Evolutionary conservation across 345 rosid species (phyloP), one percentile per base, ranked within the genome.

Genomic region (Turnera subulata): DNA sequence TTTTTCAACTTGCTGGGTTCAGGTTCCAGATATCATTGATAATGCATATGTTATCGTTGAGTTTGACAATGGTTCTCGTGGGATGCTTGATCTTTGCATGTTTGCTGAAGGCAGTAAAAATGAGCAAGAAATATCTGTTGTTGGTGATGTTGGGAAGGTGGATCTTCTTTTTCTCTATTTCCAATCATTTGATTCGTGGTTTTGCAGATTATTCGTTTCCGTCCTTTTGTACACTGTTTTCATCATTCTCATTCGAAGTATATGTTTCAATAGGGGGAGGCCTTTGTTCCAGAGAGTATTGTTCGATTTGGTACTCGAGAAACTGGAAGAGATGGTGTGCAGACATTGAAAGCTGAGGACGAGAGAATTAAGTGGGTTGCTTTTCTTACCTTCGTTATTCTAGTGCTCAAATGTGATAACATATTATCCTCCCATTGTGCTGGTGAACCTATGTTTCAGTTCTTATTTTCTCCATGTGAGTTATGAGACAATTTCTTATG

Each of bases 91-190:
- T 61, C 95, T 93, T 47, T 85, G 97, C 70, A 93, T 93, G 99
- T 93, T 86, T 72, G 99, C 97, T 39, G 96, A 89, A 82, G 99
- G 97, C 46, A 89, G 89, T 69, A 89, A 78, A 82, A 89, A 93
- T 54, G 96, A 89, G 82, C 99, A 85, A 79, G 96, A 89, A 65
- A 86, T 93, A 50, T 80, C 83, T 56, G 94, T 85, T 25, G 91
- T 82, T 43, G 91, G 96, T 49, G 79, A 86, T 59, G 53, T 47
- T 43, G 99, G 94, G 40, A 89, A 93, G 96, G 96, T 84, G 6
- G 5, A 18, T 48, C 53, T 23, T 42, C 22, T 5, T 10, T 0
- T 55, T n/a, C n/a, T 17, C 26, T 38, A 17, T 17, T 53, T 11
- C 20, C 42, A 53, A 13, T 39, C 9, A 0, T 1, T 29, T 7